Percentiles rank a stretch among this genome's conserved stretches.
These are phyloP conservation scores for Trifolium fragiferum DNA, from an alignment of 306 rosid species.

Conservation along the genomic window DNA sequence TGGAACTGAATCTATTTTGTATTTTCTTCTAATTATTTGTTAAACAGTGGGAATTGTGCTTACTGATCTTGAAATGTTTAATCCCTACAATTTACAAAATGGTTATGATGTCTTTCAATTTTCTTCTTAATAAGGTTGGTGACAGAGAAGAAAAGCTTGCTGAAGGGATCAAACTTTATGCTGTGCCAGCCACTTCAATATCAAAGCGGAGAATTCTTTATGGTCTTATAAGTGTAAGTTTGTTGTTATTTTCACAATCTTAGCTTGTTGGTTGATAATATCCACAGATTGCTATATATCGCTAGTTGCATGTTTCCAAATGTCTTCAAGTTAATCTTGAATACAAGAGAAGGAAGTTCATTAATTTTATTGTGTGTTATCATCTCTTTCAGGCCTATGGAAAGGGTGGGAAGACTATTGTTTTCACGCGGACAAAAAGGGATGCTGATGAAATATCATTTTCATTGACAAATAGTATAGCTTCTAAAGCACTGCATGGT, in stretches of 20 bases:
- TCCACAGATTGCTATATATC: slow-evolving; percentile 23
- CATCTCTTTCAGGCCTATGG: slow-evolving; percentile 72
- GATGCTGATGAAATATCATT: slow-evolving; percentile 97
- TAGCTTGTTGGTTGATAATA: slow-evolving; percentile 30
- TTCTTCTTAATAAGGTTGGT: slow-evolving; percentile 67
- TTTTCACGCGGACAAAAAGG: slow-evolving; percentile 87
- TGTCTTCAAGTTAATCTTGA: slow-evolving; percentile 24
- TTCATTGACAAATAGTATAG: slow-evolving; percentile 73
- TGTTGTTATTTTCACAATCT: slow-evolving; percentile 32
- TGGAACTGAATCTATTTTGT: background rate
- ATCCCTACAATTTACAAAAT: background rate
- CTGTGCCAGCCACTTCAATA: slow-evolving; percentile 71
- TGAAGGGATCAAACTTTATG: slow-evolving; percentile 91
- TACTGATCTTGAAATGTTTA: slow-evolving; percentile 11
- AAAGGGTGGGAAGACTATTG: slow-evolving; percentile 95
- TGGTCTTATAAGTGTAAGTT: slow-evolving; percentile 82
- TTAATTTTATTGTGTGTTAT: slow-evolving; percentile 26
- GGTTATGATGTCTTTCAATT: slow-evolving; percentile 25
- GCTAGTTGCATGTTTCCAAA: slow-evolving; percentile 16
- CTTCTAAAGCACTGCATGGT: slow-evolving; percentile 97
- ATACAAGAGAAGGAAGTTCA: slow-evolving; percentile 1
- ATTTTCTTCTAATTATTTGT: slow-evolving; percentile 13
- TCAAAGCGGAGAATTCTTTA: slow-evolving; percentile 86
- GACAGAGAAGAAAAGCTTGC: slow-evolving; percentile 92
- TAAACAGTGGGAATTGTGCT: background rate